These are phyloP conservation scores for Aristolochia californica DNA, from an alignment of 164 flowering plant species.

Conservation along the genomic window DNA sequence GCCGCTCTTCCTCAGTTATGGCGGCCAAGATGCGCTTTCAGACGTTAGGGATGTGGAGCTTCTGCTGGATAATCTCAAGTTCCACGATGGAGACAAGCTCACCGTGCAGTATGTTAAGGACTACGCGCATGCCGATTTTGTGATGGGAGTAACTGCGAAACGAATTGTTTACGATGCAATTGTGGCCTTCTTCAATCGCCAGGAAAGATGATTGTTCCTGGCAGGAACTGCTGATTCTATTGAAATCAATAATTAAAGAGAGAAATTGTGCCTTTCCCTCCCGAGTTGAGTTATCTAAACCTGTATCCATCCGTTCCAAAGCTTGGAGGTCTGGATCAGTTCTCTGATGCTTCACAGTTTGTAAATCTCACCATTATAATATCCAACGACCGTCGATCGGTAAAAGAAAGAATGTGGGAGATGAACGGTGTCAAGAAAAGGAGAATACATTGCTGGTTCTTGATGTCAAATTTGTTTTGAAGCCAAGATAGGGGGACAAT, in stretches of 20 bases:
- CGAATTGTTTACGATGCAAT: constrained; percentile 39
- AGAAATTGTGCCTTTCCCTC: no score
- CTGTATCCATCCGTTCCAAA: no score
- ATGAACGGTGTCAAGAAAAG: no score
- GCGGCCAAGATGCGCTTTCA: constrained; percentile 53
- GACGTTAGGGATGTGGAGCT: constrained; percentile 38
- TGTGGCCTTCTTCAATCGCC: constrained; percentile 41
- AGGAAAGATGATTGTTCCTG: not conserved
- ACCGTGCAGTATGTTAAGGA: constrained; percentile 38
- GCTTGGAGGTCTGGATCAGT: no score
- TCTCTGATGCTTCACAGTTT: no score
- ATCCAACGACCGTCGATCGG: no score
- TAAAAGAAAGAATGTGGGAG: no score
- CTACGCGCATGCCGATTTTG: constrained; percentile 59
- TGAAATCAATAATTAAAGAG: not conserved
- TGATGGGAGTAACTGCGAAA: constrained; percentile 57
- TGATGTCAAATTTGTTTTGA: no score
- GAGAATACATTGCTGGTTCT: no score
- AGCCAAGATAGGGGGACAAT: no score
- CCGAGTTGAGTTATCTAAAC: no score
- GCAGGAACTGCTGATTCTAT: not conserved
- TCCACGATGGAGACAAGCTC: constrained; percentile 51
- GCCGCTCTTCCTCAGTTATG: constrained; percentile 68
- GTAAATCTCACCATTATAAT: not conserved
- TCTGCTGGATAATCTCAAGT: constrained; percentile 43